A percentile compares a stretch with the other conserved stretches of the same genome.
Evolutionary conservation across 192 early-diverging fungal genomes (phyloP).

Genomic region (Dispira parvispora): DNA sequence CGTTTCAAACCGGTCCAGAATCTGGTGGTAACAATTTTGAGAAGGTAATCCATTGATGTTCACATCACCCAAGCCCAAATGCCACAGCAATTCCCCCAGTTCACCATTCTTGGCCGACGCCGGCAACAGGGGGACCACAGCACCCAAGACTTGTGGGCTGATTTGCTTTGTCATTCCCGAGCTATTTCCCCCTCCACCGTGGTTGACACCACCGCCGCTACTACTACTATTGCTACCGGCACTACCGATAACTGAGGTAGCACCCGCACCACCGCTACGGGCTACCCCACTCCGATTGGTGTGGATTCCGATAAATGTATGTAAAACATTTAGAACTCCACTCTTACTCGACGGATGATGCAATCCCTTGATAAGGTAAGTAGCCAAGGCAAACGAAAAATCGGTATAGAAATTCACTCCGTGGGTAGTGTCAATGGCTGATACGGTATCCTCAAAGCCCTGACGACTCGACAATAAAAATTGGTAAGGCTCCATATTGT

Average conservation of each 20-base stretch:
- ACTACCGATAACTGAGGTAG: no score
- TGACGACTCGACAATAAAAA: conserved; percentile 1
- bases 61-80: conserved; percentile 32
- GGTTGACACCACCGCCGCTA: no score
- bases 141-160: conserved; percentile 42
- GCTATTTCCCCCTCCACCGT: no score
- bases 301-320: conserved; percentile 56
- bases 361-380: conserved; percentile 68
- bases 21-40: conserved; percentile 35
- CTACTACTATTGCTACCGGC: no score
- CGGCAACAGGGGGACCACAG: conserved; percentile 64
- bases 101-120: conserved; percentile 58
- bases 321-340: conserved; percentile 48
- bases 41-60: conserved; percentile 25
- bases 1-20: conserved; percentile 48
- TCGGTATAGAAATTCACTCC: conserved; percentile 69
- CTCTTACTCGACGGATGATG: conserved; percentile 58
- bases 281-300: conserved; percentile 29
- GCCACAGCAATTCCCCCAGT: conserved; percentile 32
- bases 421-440: not conserved
- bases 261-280: not conserved
- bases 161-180: conserved; percentile 14
- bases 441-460: not conserved
- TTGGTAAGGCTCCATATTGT: conserved; percentile 5
- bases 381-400: conserved; percentile 72